Evolutionary conservation across 2,329 filamentous ascomycete genomes (phyloP), one percentile per base, ranked within the genome.

Genomic region (Aspergillus novoparasiticus): DNA sequence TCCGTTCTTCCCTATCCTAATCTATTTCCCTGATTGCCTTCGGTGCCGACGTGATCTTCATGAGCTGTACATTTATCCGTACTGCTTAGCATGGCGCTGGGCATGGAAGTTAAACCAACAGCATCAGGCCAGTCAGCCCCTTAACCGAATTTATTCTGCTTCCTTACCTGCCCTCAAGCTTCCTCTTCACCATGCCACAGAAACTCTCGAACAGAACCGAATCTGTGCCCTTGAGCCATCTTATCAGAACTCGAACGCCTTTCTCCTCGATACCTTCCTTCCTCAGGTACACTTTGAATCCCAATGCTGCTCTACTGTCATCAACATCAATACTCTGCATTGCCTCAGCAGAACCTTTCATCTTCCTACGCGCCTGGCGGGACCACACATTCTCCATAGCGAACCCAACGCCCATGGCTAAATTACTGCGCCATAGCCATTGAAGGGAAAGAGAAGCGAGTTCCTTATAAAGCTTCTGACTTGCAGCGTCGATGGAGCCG

Each of bases 141-240:
- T 10, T 41, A 5, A 14, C 11, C 4, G 14, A 55, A 12, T 16
- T 11, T 4, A 39, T 23, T 39, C 16, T 12, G 14, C 5, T 28
- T 32, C 8, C 43, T 57, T 60, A 71, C 50, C 69, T 69, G 45
- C 67, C 67, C 54, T 76, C 74, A 41, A 80, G 28, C 61, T 84
- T 85, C 41, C 85, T 81, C 75, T 88, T 91, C 51, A 96, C 67
- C 81, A 94, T 93, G 0, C 92, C 93, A 64, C 89, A 90, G 66
- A 99, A 93, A 74, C 94, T 97, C 78, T 96, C 91, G 76, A 94
- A 97, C 0, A 95, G 73, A 0, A 89, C 83, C 21, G 85, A 81
- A 68, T 96, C 91, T 6, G 83, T 82, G 0, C 95, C 94, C 70
- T 92, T 88, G 0, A 92, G 73, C 94, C 92, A 96, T 36, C 91